Base-by-base conservation (phyloP, 202 grass and related monocot genomes). In the Carex sylvatica region DNA sequence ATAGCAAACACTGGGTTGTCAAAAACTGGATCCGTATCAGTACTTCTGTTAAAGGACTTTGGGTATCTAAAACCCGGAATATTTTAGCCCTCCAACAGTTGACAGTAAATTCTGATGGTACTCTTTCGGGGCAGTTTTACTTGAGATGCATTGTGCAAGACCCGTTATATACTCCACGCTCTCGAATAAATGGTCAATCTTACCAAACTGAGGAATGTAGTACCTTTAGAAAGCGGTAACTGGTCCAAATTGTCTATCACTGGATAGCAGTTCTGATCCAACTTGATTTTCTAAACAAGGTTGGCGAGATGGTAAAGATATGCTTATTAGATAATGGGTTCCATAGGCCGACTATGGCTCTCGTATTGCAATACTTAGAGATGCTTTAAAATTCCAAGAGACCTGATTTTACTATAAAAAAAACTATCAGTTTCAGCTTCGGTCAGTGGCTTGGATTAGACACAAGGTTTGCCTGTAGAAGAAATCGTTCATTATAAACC, bases 21-120 rank as follows among this genome's bases (percentile, higher is more conserved):
- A 38, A 38, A 91, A 83, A 85, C 92, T 71, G 91, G 92, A 33
- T 89, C 90, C 7, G 68, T 87, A 88, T 98, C 53, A 94, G 92
- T 36, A 97, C 90, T 70, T 82, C 84, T 78, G 95, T 98, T 11
- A 95, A 94, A 75, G 95, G 89, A 87, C 68, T 94, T 98, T 40
- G 90, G 95, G 51, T 98, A 98, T 78, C 88, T 93, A 65, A 90
- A 28, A 28, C 28, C 90, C 90, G 19, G 92, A 94, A 51, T 93
- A 94, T 80, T 92, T 88, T 46, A 88, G 84, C 73, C 73, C 83
- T 87, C 9, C 90, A 98, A 42, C 92, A 94, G 71, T 74, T 97
- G 77, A 97, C 94, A 30, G 83, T 90, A 82, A 97, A 93, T 59
- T 97, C 94, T 23, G 88, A 94, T 73, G 94, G 6, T 97, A 94